Evolutionary conservation across 2,329 filamentous ascomycete genomes (phyloP).

Genomic region (Huntiella abstrusa): DNA sequence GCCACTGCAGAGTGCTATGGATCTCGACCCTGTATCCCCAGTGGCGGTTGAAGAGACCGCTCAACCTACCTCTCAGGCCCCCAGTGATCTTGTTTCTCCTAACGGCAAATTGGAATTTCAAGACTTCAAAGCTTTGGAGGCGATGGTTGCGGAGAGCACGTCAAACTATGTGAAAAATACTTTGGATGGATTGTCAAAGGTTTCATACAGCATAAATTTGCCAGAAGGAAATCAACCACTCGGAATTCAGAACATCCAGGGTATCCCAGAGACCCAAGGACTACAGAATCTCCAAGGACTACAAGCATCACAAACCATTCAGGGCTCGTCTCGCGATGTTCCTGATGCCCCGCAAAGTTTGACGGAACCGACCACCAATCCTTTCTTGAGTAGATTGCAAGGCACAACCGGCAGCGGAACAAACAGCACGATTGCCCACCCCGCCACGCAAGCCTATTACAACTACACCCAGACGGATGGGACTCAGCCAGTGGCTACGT

Average conservation of each 20-base stretch:
- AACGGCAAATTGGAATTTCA: conserved; percentile 14
- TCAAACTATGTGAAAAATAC: conserved; percentile 27
- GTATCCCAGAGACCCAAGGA: background rate
- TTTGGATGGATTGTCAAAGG: conserved; percentile 23
- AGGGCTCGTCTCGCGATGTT: background rate
- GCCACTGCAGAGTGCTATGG: conserved; percentile 14
- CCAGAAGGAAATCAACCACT: background rate
- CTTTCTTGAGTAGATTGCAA: conserved; percentile 16
- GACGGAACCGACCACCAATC: conserved; percentile 2
- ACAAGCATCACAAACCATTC: background rate
- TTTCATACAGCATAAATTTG: conserved; percentile 21
- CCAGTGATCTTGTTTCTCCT: conserved; percentile 16
- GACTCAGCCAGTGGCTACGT: conserved; percentile 1
- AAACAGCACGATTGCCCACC: conserved; percentile 12
- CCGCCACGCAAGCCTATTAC: conserved; percentile 8
- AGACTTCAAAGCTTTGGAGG: conserved; percentile 25
- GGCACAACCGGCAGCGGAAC: conserved; percentile 20
- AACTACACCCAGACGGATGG: conserved; percentile 7
- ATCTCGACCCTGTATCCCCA: conserved; percentile 15
- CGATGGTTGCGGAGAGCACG: conserved; percentile 25
- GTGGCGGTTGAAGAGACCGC: background rate
- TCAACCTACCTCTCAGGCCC: conserved; percentile 13
- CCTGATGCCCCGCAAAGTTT: background rate
- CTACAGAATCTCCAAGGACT: background rate
- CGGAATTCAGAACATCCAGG: conserved; percentile 5